These are phyloP conservation scores for Ambrosia trifida DNA, from an alignment of 129 eudicot genomes.

Conservation along the genomic window DNA sequence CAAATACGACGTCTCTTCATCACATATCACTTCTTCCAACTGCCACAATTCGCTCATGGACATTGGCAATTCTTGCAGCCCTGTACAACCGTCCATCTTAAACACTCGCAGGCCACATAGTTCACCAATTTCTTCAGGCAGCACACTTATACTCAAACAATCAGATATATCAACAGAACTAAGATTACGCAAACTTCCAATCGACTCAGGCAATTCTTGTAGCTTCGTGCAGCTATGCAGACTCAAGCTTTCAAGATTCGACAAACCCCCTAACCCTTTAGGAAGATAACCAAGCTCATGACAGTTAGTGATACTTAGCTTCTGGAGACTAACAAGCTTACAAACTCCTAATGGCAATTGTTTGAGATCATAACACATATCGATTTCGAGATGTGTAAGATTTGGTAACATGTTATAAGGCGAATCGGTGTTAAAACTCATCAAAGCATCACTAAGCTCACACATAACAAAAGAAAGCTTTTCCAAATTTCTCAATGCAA, in stretches of 20 bases:
- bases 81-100: constrained; percentile 37
- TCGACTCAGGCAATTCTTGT: constrained; percentile 31
- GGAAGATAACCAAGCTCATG: constrained; percentile 48
- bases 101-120: constrained; percentile 21
- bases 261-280: constrained; percentile 27
- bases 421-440: constrained; percentile 7
- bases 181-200: constrained; percentile 26
- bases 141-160: constrained; percentile 32
- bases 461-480: constrained; percentile 49
- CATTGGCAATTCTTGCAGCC: constrained; percentile 30
- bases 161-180: constrained; percentile 36
- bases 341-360: constrained; percentile 43
- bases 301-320: constrained; percentile 50
- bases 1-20: constrained; percentile 40
- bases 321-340: constrained; percentile 32
- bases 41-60: constrained; percentile 22
- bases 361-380: constrained; percentile 45
- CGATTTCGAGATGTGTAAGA: constrained; percentile 42
- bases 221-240: constrained; percentile 36
- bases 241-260: constrained; percentile 22
- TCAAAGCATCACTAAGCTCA: constrained; percentile 39
- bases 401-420: constrained; percentile 30
- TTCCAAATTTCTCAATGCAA: constrained; percentile 29
- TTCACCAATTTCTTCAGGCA: constrained; percentile 37
- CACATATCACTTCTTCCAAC: constrained; percentile 37